Percentiles rank a stretch among this genome's conserved stretches.
Conservation (phyloP, 140 eudicot species). For the Bidens hawaiensis region DNA sequence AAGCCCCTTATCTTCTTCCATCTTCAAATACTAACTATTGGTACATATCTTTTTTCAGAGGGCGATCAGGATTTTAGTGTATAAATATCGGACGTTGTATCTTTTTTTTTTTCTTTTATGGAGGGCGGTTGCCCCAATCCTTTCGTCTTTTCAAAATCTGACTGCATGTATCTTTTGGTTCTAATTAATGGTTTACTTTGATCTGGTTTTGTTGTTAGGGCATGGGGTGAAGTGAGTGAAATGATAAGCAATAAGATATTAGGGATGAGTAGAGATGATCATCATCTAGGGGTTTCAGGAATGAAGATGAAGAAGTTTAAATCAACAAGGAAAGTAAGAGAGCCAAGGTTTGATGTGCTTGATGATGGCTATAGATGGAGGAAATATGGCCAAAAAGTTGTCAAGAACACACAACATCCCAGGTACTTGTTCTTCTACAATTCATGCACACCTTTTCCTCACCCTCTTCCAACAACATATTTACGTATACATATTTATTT, state of each 20-base stretch:
- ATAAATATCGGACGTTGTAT: too few species aligned
- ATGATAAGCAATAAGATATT: slow-evolving; percentile 28
- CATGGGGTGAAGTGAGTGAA: slow-evolving; percentile 56
- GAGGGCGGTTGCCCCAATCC: too few species aligned
- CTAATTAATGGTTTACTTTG: neutral
- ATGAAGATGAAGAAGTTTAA: slow-evolving; percentile 78
- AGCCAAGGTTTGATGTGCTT: slow-evolving; percentile 83
- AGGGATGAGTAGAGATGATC: slow-evolving; percentile 32
- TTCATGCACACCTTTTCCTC: too few species aligned
- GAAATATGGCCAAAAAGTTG: slow-evolving; percentile 90
- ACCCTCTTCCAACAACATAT: too few species aligned
- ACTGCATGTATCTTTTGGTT: too few species aligned
- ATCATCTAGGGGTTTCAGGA: slow-evolving; percentile 53
- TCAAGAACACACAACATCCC: slow-evolving; percentile 89
- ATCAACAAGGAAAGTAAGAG: slow-evolving; percentile 83
- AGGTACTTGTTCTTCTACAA: slow-evolving; percentile 34
- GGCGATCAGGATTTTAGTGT: too few species aligned
- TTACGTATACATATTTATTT: too few species aligned
- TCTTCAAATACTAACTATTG: slow-evolving; percentile 47
- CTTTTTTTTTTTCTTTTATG: too few species aligned
- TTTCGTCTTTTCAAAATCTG: too few species aligned
- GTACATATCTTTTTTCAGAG: too few species aligned
- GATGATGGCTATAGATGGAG: slow-evolving; percentile 94
- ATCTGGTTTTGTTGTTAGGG: slow-evolving; percentile 29
- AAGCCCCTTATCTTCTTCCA: slow-evolving; percentile 39